Percentiles rank a stretch among this genome's conserved stretches.
Evolutionary conservation across 2,329 filamentous ascomycete species (phyloP).

Genomic region (Akanthomyces lecanii): DNA sequence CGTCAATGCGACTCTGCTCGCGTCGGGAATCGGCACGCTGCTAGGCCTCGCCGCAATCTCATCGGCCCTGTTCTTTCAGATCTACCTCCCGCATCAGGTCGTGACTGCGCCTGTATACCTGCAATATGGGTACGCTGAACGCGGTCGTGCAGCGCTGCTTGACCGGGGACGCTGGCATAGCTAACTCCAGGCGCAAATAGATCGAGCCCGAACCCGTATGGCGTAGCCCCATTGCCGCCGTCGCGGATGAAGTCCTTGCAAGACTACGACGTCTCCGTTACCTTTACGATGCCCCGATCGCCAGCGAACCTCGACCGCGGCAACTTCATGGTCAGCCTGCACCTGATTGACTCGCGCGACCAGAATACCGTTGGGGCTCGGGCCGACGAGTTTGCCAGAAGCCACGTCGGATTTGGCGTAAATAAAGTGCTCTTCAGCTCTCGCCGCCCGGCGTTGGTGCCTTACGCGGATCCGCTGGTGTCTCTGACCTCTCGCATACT

Average conservation of each 20-base stretch:
- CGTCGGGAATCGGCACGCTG: slow-evolving; percentile 39
- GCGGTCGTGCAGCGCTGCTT: neutral
- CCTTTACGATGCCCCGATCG: slow-evolving; percentile 73
- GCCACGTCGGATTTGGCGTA: slow-evolving; percentile 34
- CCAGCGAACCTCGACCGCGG: slow-evolving; percentile 70
- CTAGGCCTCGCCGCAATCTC: slow-evolving; percentile 45
- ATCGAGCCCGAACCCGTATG: slow-evolving; percentile 50
- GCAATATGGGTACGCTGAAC: slow-evolving; percentile 51
- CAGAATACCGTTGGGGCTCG: slow-evolving; percentile 23
- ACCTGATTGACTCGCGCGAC: slow-evolving; percentile 52
- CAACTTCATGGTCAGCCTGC: slow-evolving; percentile 91
- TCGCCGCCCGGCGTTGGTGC: slow-evolving; percentile 71
- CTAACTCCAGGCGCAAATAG: slow-evolving; percentile 27
- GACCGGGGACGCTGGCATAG: neutral
- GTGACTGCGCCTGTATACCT: slow-evolving; percentile 50
- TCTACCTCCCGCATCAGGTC: slow-evolving; percentile 53
- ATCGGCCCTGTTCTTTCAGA: slow-evolving; percentile 52
- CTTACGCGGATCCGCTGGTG: slow-evolving; percentile 70
- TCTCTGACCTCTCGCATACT: slow-evolving; percentile 56
- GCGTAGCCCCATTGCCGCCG: slow-evolving; percentile 41
- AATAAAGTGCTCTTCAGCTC: slow-evolving; percentile 54
- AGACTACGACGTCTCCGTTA: slow-evolving; percentile 77
- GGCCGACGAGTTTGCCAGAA: slow-evolving; percentile 28
- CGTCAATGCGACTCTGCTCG: slow-evolving; percentile 44
- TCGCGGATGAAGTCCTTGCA: slow-evolving; percentile 64